These are phyloP conservation scores for Kodamaea restingae DNA, from an alignment of 805 yeast genomes.

Conservation along the genomic window DNA sequence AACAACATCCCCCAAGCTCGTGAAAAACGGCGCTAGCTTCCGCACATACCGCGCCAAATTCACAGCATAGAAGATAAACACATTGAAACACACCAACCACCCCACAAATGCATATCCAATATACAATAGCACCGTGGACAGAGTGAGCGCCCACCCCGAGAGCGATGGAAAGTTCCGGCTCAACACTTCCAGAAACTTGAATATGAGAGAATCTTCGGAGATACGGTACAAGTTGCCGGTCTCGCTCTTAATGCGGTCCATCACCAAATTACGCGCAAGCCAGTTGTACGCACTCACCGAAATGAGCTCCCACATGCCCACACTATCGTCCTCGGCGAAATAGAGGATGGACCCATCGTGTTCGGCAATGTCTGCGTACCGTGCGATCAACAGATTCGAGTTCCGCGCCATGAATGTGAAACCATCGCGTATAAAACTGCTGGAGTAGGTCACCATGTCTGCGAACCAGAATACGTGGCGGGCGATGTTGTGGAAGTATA, in stretches of 20 bases:
- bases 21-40: conserved; percentile 2
- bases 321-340: conserved; percentile 5
- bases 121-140: conserved; percentile 7
- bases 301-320: not conserved
- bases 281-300: conserved; percentile 4
- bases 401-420: conserved; percentile 24
- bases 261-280: conserved; percentile 6
- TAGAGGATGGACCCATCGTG: conserved; percentile 12
- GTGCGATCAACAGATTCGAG: conserved; percentile 12
- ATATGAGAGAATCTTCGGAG: conserved; percentile 2
- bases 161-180: conserved; percentile 3
- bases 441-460: conserved; percentile 25
- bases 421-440: conserved; percentile 24
- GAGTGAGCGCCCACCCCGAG: conserved; percentile 7
- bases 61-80: conserved; percentile 8
- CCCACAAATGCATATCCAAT: conserved; percentile 5
- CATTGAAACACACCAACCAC: conserved; percentile 9
- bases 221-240: conserved; percentile 1
- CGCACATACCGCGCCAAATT: conserved; percentile 3
- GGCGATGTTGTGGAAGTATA: conserved; percentile 19
- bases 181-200: conserved; percentile 7
- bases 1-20: conserved; percentile 1
- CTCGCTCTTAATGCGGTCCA: not conserved
- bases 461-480: conserved; percentile 21
- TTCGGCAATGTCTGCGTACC: conserved; percentile 10